These are phyloP conservation scores for Claviceps sp. DNA, from an alignment of 2,329 filamentous ascomycete species.

Conservation along the genomic window DNA sequence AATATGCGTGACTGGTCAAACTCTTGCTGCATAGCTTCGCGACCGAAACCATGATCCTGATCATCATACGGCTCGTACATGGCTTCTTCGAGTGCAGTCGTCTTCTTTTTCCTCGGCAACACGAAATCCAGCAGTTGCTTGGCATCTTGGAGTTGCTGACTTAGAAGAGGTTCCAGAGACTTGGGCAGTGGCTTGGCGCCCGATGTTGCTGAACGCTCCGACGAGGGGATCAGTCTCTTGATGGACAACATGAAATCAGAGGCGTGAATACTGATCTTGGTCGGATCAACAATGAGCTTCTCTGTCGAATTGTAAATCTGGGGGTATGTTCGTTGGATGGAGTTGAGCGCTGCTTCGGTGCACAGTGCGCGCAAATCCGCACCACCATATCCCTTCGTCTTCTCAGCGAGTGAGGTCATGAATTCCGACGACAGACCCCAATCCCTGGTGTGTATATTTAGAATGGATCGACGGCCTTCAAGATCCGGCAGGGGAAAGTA, in stretches of 20 bases:
- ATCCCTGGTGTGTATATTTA: constrained; percentile 89
- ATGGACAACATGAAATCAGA: constrained; percentile 96
- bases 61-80: constrained; percentile 80
- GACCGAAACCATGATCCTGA: constrained; percentile 68
- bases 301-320: constrained; percentile 88
- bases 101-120: constrained; percentile 72
- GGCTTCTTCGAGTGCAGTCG: constrained; percentile 85
- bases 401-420: constrained; percentile 69
- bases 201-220: constrained; percentile 76
- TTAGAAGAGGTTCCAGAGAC: constrained; percentile 67
- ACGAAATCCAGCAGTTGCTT: constrained; percentile 57
- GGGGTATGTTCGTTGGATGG: constrained; percentile 88
- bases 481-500: constrained; percentile 88
- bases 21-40: constrained; percentile 60
- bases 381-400: constrained; percentile 94
- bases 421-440: constrained; percentile 75
- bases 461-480: constrained; percentile 67
- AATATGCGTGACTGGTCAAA: constrained; percentile 85
- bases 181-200: constrained; percentile 70
- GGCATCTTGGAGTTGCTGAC: constrained; percentile 57
- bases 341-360: constrained; percentile 90
- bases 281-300: constrained; percentile 78
- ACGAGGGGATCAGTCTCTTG: constrained; percentile 92
- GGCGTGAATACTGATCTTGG: constrained; percentile 71
- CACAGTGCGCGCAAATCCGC: constrained; percentile 88